Conservation (phyloP, 2,329 filamentous ascomycete genomes). For the Hirsutella minnesotensis region DNA sequence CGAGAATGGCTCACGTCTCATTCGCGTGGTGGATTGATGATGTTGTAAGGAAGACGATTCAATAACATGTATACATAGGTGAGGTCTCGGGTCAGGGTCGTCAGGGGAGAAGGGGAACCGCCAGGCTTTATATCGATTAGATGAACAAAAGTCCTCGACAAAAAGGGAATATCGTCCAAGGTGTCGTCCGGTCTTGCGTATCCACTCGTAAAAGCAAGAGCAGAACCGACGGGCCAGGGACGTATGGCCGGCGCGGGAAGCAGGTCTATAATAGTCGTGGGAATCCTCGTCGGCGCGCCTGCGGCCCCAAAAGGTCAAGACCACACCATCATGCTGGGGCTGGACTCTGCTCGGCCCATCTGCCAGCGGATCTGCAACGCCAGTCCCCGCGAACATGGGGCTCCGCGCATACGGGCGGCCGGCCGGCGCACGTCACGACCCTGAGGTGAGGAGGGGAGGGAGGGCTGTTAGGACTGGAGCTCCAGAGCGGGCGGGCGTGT, state of each 20-base stretch:
- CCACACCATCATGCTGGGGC: not conserved
- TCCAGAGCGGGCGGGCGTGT: too few relatives aligned
- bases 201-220: not conserved
- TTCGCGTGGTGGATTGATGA: too few relatives aligned
- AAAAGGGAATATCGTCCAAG: not conserved
- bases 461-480: not conserved
- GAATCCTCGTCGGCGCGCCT: too few relatives aligned
- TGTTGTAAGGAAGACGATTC: too few relatives aligned
- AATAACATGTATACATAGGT: too few relatives aligned
- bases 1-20: too few relatives aligned
- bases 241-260: not conserved
- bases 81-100: too few relatives aligned
- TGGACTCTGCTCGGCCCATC: slow-evolving; percentile 2
- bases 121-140: too few relatives aligned
- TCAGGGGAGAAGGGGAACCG: not conserved
- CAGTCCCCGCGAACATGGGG: not conserved
- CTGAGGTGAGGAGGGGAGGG: not conserved
- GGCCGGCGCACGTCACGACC: slow-evolving; percentile 1
- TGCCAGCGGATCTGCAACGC: slow-evolving; percentile 6
- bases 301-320: too few relatives aligned
- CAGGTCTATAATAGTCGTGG: slow-evolving; percentile 5
- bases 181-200: slow-evolving; percentile 1
- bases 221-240: not conserved
- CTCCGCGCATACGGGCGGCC: not conserved
- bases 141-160: not conserved